Evolutionary conservation across 2,329 filamentous ascomycete species (phyloP).

Genomic region (Sporothrix phasma): DNA sequence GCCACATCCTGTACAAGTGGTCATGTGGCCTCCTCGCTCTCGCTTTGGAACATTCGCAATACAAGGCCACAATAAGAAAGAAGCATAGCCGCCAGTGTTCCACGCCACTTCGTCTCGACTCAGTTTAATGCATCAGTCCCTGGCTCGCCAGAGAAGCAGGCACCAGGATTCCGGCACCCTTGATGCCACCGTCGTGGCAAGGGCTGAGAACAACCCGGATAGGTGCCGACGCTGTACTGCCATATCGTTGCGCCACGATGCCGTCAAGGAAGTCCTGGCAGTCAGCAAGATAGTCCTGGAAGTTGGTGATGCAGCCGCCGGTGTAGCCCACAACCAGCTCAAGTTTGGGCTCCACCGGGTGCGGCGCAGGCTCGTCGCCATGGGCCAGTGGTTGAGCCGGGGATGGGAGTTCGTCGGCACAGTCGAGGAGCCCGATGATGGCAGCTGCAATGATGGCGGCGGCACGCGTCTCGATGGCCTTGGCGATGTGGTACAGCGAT

Average conservation of each 20-base stretch:
- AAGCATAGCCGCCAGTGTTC: background rate
- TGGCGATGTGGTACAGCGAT: conserved; percentile 55
- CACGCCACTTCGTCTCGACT: conserved; percentile 2
- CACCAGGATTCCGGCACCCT: conserved; percentile 50
- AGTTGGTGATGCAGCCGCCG: conserved; percentile 70
- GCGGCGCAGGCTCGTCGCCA: conserved; percentile 8
- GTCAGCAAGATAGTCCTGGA: conserved; percentile 61
- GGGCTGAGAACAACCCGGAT: conserved; percentile 41
- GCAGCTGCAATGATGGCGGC: conserved; percentile 66
- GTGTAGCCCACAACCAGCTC: conserved; percentile 71
- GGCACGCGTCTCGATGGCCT: conserved; percentile 60
- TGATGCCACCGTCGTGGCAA: conserved; percentile 53
- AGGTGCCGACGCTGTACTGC: conserved; percentile 19
- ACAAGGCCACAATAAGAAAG: background rate
- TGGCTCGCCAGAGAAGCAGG: conserved; percentile 28
- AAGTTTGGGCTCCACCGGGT: conserved; percentile 16
- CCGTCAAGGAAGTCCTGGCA: conserved; percentile 59
- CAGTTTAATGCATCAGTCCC: background rate
- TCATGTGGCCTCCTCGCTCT: background rate
- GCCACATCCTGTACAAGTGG: background rate
- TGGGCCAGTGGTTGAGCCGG: conserved; percentile 12
- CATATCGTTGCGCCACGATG: conserved; percentile 35
- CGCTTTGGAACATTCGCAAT: background rate
- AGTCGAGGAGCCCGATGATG: conserved; percentile 57
- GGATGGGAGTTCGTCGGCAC: conserved; percentile 54